Evolutionary conservation across 2,329 filamentous ascomycete genomes (phyloP), one percentile per base, ranked within the genome.

Genomic region (Orbilia brochopaga): DNA sequence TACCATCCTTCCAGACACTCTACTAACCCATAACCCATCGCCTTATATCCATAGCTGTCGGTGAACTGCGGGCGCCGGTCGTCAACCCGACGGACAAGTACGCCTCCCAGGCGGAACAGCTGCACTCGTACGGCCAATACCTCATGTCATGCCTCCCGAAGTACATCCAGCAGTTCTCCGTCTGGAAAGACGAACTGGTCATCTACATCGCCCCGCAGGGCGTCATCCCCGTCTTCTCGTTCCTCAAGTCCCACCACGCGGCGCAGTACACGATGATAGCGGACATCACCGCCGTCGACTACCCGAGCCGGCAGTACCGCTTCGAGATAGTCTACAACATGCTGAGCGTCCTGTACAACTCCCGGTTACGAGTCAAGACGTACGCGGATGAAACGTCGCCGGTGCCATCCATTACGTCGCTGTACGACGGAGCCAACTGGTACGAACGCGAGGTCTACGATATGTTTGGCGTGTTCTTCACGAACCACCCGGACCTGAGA

Each of bases 271-370:
- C 94, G 62, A 90, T 94, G 81, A 83, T 97, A 78, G 90, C 89
- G 79, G 90, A 92, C 79, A 90, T 99, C 79, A 97, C 94, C 4
- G 92, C 89, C 44, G 92, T 95, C 78, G 94, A 99, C 81, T 99
- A 92, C 83, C 94, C 94, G 40, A 97, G 92, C 74, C 89, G 92
- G 79, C 90, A 95, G 80, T 88, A 97, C 82, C 91, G 94, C 73
- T 99, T 99, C 81, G 94, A 99, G 83, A 85, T 99, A 74, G 92
- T 99, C 76, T 99, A 99, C 86, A 97, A 99, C 82, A 82, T 99
- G 75, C 88, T 99, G 74, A 95, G 90, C 76, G 90, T 99, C 77
- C 90, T 94, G 76, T 92, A 97, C 84, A 99, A 99, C 83, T 90
- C 92, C 60, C 90, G 94, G 76, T 94, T 99, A 81, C 87, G 94